phyloP scores from a whole-genome alignment of 768 basidiomycete genomes.

The Paxillus ammoniavirescens region DNA sequence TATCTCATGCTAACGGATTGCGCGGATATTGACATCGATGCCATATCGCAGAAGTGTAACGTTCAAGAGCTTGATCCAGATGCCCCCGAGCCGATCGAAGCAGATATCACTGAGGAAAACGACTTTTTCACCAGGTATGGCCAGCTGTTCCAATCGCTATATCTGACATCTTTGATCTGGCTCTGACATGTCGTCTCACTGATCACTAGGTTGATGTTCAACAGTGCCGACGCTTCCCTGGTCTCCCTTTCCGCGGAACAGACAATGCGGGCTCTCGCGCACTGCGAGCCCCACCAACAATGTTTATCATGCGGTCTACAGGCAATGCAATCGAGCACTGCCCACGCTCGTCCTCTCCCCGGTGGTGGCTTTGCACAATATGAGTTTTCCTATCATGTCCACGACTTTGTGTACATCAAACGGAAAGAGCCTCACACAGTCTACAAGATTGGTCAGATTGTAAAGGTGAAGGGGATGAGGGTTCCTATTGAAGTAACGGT shows the following conservation, averaged over 20 bases:
- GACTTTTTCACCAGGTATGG: conserved; percentile 58
- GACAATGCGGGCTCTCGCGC: conserved; percentile 26
- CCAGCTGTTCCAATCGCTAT: conserved; percentile 11
- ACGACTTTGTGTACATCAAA: conserved; percentile 63
- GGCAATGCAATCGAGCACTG: conserved; percentile 22
- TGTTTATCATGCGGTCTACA: conserved; percentile 53
- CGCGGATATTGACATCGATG: conserved; percentile 50
- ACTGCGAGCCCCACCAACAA: conserved; percentile 31
- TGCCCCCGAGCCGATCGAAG: conserved; percentile 49
- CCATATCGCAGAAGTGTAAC: conserved; percentile 59
- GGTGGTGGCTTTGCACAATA: conserved; percentile 38
- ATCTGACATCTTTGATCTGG: not conserved
- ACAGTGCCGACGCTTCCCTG: conserved; percentile 46
- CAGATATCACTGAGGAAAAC: conserved; percentile 35
- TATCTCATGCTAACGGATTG: conserved; percentile 55
- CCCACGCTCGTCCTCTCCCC: conserved; percentile 26
- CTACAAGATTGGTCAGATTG: conserved; percentile 58
- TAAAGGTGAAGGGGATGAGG: conserved; percentile 32
- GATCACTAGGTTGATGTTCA: conserved; percentile 46
- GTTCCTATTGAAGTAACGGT: conserved; percentile 34
- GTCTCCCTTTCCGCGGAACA: conserved; percentile 40
- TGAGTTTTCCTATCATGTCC: conserved; percentile 49
- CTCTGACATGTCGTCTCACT: conserved; percentile 2
- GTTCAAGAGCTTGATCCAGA: conserved; percentile 40
- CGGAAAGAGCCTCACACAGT: conserved; percentile 24